These are phyloP conservation scores for Dictyostelium brefeldianum DNA, from an alignment of 78 protist genomes.

Conservation along the genomic window DNA sequence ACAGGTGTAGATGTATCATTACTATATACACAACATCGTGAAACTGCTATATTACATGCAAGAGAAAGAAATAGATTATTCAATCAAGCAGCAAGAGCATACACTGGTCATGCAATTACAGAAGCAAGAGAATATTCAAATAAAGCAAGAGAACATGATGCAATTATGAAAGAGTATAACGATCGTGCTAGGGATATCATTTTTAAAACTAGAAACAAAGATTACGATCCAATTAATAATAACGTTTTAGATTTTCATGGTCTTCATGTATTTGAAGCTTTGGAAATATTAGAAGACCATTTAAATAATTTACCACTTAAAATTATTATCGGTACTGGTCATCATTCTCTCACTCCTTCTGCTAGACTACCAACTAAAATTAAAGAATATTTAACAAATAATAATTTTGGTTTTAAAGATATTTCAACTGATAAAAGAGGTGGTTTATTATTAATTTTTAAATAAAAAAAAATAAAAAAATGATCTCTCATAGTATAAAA, in stretches of 20 bases:
- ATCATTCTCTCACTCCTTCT: not conserved
- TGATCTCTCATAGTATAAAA: not conserved
- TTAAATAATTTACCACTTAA: not conserved
- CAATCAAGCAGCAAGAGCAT: slow-evolving; percentile 18
- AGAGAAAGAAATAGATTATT: slow-evolving; percentile 49
- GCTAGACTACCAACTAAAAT: slow-evolving; percentile 39
- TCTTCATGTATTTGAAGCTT: slow-evolving; percentile 47
- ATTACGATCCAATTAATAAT: not conserved
- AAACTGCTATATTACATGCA: slow-evolving; percentile 35
- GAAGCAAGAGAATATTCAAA: not conserved
- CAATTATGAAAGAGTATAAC: slow-evolving; percentile 35
- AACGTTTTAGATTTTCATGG: slow-evolving; percentile 64
- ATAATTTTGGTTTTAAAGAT: slow-evolving; percentile 4
- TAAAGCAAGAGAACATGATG: slow-evolving; percentile 38
- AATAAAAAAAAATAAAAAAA: not conserved
- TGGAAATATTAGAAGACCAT: slow-evolving; percentile 18
- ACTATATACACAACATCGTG: not conserved
- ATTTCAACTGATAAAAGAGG: slow-evolving; percentile 24
- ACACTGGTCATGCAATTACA: not conserved
- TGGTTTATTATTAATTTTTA: slow-evolving; percentile 28
- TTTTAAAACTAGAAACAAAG: slow-evolving; percentile 30
- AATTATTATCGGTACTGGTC: slow-evolving; percentile 58
- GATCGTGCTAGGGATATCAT: slow-evolving; percentile 24
- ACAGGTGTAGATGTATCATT: slow-evolving; percentile 12
- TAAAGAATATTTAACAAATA: slow-evolving; percentile 7